A percentile compares a stretch with the other conserved stretches of the same genome.
Evolutionary conservation across 306 rosid species (phyloP).

Genomic region (Astragalus membranaceus): DNA sequence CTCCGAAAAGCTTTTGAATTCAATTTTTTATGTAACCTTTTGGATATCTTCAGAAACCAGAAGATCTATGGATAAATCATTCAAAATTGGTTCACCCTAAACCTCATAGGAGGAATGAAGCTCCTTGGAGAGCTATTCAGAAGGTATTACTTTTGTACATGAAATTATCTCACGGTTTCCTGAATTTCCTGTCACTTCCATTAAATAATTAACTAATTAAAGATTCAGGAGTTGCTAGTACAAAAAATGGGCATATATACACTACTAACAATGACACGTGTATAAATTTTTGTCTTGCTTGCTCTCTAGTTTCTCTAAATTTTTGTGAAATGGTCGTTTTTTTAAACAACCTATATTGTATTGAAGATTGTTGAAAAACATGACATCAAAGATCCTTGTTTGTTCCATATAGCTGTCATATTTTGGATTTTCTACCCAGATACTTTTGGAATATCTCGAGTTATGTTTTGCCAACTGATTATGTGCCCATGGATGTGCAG

Average conservation of each 20-base stretch:
- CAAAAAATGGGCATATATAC: neutral
- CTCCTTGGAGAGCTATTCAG: conserved; percentile 73
- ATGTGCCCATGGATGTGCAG: conserved; percentile 43
- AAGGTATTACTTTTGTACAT: conserved; percentile 39
- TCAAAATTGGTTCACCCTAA: conserved; percentile 82
- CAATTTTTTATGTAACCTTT: conserved; percentile 14
- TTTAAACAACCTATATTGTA: neutral
- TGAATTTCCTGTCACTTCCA: neutral
- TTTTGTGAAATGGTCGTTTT: no score
- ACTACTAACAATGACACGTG: no score
- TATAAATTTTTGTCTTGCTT: no score
- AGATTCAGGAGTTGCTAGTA: conserved; percentile 2
- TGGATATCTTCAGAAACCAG: conserved; percentile 69
- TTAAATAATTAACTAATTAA: neutral
- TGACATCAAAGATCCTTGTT: neutral
- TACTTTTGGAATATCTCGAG: neutral
- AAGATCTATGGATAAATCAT: conserved; percentile 90
- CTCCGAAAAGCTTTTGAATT: conserved; percentile 11
- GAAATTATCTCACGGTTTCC: neutral
- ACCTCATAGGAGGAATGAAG: conserved; percentile 76
- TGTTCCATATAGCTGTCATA: neutral
- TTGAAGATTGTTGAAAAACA: neutral
- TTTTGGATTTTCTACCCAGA: conserved; percentile 5
- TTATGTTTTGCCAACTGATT: conserved; percentile 13
- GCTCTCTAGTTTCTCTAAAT: no score